Conservation (phyloP, 1,284 basidiomycete genomes). For the Pseudozyma pruni region DNA sequence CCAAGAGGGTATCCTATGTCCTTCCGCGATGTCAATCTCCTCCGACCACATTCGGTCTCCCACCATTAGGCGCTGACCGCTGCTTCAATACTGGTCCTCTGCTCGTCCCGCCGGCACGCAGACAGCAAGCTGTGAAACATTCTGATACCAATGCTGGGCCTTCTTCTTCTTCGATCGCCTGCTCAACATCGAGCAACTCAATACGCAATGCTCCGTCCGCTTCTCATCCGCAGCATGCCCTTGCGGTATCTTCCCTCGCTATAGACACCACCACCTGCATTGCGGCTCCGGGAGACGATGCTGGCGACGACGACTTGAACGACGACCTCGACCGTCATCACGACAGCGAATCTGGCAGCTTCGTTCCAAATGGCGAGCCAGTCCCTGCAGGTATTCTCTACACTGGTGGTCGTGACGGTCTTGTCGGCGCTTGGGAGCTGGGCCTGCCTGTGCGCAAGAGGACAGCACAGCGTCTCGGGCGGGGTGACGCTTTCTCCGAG, state of each 20-base stretch:
- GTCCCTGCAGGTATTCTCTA: conserved; percentile 89
- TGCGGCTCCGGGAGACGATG: conserved; percentile 4
- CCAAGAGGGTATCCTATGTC: conserved; percentile 53
- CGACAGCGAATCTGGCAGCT: no score
- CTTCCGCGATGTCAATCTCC: conserved; percentile 43
- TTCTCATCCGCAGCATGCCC: conserved; percentile 56
- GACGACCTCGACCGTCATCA: conserved; percentile 1
- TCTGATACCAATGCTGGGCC: background rate
- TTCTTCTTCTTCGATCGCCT: conserved; percentile 14
- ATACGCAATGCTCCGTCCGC: conserved; percentile 18
- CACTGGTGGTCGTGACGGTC: conserved; percentile 89
- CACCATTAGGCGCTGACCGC: conserved; percentile 41
- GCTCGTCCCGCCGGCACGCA: conserved; percentile 20
- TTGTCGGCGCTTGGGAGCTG: conserved; percentile 91
- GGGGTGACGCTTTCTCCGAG: conserved; percentile 9
- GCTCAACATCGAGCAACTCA: conserved; percentile 9
- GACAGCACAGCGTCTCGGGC: conserved; percentile 12
- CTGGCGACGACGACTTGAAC: conserved; percentile 4
- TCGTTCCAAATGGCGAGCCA: background rate
- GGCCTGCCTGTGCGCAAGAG: conserved; percentile 74
- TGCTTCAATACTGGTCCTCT: conserved; percentile 27
- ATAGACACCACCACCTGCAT: conserved; percentile 58
- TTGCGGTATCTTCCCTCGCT: conserved; percentile 62
- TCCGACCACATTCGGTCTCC: conserved; percentile 48
- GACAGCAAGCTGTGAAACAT: no score